Base-by-base conservation (phyloP, 2,329 filamentous ascomycete genomes). In the Bipolaris gigantea region DNA sequence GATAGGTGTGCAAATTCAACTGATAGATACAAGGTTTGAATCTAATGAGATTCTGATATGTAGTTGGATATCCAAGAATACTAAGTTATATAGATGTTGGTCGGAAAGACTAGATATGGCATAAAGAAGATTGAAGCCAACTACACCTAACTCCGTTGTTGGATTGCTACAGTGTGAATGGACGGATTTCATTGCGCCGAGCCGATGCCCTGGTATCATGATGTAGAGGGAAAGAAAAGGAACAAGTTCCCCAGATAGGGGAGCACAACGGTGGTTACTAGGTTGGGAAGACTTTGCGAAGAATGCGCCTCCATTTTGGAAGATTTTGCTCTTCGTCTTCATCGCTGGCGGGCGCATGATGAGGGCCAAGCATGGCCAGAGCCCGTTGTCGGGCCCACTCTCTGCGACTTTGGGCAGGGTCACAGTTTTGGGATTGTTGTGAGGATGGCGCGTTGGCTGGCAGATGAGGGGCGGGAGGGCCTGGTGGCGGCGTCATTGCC, bases 331-430 rank as follows among this genome's bases (percentile, higher is more conserved):
- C 62, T 33, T 72, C 62, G 11, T 70, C 69, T 30, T 62, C 64
- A 10, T 61, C 62, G 27, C 55, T 59, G 11, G 56, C 48, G 2
- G 69, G 65, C 11, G 54, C 59, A 10, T 63, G 56, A 2, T 60
- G 57, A 39, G 63, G 63, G n/a, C 77, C 77, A 5, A 79, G 68
- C 62, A 80, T 71, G 9, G 72, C 65, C n/a, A 78, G 55, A 9
- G 78, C 77, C 41, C 78, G 68, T 54, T 77, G 74, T 4, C 77
- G 71, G 5, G 77, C 76, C 77, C 78, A 79, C 53, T 80, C 77
- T 48, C 76, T 63, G 35, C 76, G 68, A 32, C 73, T 69, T 5
- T 68, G 66, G 0, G 61, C 53, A 19, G 63, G 61, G 15, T 52
- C 13, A 36, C 60, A 64, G 33, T 56, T 54, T 34, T 54, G 50